These are phyloP conservation scores for Kalmusia sp. DNA, from an alignment of 2,329 filamentous ascomycete genomes.

Conservation along the genomic window DNA sequence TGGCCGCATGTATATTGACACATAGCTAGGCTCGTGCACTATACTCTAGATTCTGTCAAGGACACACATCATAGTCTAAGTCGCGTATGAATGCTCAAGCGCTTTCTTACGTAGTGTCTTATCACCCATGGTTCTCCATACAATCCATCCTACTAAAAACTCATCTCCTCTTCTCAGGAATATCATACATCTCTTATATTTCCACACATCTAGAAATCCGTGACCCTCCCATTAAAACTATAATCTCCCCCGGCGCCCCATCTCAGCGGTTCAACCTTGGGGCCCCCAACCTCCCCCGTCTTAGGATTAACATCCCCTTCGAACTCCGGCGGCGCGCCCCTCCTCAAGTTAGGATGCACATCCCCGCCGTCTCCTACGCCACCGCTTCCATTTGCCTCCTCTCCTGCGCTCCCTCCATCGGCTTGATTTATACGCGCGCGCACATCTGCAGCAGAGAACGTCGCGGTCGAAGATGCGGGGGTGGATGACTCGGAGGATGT, in stretches of 20 bases:
- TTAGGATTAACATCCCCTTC: slow-evolving; percentile 89
- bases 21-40: no score
- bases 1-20: no score
- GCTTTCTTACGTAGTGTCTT: no score
- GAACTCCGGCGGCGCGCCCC: slow-evolving; percentile 88
- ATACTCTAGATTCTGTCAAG: no score
- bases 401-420: slow-evolving; percentile 29
- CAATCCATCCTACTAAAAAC: background rate
- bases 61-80: no score
- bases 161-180: background rate
- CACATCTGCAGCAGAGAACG: slow-evolving; percentile 18
- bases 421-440: slow-evolving; percentile 41
- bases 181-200: background rate
- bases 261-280: slow-evolving; percentile 93
- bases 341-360: slow-evolving; percentile 73
- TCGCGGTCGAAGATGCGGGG: slow-evolving; percentile 40
- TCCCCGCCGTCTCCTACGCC: slow-evolving; percentile 68
- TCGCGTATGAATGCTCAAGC: no score
- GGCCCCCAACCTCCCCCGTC: slow-evolving; percentile 94
- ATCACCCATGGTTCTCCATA: no score
- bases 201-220: slow-evolving; percentile 70
- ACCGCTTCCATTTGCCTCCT: slow-evolving; percentile 41
- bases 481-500: slow-evolving; percentile 33
- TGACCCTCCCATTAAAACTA: slow-evolving; percentile 95
- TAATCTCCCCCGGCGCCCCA: slow-evolving; percentile 83